Evolutionary conservation across 2,329 filamentous ascomycete genomes (phyloP).

Genomic region (Sclerotinia sclerotiorum): DNA sequence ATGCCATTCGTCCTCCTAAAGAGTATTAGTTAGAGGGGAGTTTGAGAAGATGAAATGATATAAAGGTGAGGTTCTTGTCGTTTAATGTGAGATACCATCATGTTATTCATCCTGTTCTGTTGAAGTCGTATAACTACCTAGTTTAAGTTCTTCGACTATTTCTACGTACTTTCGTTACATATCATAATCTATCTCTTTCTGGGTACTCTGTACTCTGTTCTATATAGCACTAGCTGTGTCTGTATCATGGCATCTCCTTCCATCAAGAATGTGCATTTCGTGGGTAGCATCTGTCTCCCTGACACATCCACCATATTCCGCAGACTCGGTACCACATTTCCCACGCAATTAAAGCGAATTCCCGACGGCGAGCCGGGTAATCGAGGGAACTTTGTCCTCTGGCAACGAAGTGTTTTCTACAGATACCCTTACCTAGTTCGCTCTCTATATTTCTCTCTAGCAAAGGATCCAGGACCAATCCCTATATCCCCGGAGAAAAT

Average conservation of each 20-base stretch:
- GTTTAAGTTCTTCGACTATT: background rate
- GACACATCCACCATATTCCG: constrained; percentile 42
- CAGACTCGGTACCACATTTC: constrained; percentile 36
- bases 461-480: constrained; percentile 7
- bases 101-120: background rate
- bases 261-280: constrained; percentile 33
- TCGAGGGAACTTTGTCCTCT: constrained; percentile 41
- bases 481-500: constrained; percentile 24
- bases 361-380: constrained; percentile 46
- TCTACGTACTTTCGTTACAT: background rate
- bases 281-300: constrained; percentile 44
- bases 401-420: constrained; percentile 41
- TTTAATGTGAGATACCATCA: background rate
- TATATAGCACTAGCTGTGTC: background rate
- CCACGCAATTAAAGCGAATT: constrained; percentile 42
- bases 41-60: background rate
- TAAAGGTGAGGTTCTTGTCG: background rate
- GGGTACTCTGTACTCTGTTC: background rate
- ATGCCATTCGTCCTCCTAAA: background rate
- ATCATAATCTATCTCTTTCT: background rate
- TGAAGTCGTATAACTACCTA: background rate
- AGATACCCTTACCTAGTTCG: constrained; percentile 24
- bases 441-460: constrained; percentile 21
- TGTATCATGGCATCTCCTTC: constrained; percentile 3
- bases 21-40: background rate